These are phyloP conservation scores for Diaporthe amygdali DNA, from an alignment of 2,329 filamentous ascomycete species.

Conservation along the genomic window DNA sequence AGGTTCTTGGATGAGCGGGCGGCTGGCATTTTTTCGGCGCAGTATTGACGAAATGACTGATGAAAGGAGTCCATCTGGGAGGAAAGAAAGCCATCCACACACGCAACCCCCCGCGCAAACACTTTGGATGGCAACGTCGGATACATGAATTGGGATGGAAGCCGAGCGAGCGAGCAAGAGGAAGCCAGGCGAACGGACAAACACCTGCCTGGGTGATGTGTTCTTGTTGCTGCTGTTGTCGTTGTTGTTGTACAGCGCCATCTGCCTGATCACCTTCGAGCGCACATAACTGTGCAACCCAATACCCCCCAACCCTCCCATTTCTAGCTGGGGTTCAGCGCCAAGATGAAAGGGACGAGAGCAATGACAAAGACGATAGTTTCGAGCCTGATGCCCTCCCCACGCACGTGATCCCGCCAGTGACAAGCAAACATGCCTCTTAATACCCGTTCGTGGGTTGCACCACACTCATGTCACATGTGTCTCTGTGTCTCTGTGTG, in stretches of 20 bases:
- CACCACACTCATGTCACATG: not conserved
- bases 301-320: not conserved
- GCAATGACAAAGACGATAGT: not conserved
- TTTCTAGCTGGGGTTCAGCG: not conserved
- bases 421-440: not conserved
- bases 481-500: not conserved
- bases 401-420: not conserved
- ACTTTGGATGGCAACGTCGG: not conserved
- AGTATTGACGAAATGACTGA: constrained; percentile 13
- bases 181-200: not conserved
- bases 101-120: not conserved
- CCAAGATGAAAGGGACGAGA: not conserved
- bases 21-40: constrained; percentile 11
- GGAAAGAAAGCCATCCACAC: not conserved
- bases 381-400: not conserved
- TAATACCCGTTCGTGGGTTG: not conserved
- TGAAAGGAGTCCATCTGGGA: not conserved
- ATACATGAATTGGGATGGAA: not conserved
- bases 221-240: not conserved
- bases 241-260: not conserved
- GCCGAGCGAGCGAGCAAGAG: not conserved
- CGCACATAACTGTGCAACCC: not conserved
- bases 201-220: not conserved
- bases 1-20: not conserved
- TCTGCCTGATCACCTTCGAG: not conserved